Evolutionary conservation across 2,329 filamentous ascomycete genomes (phyloP).

Genomic region (Trichophyton simii): DNA sequence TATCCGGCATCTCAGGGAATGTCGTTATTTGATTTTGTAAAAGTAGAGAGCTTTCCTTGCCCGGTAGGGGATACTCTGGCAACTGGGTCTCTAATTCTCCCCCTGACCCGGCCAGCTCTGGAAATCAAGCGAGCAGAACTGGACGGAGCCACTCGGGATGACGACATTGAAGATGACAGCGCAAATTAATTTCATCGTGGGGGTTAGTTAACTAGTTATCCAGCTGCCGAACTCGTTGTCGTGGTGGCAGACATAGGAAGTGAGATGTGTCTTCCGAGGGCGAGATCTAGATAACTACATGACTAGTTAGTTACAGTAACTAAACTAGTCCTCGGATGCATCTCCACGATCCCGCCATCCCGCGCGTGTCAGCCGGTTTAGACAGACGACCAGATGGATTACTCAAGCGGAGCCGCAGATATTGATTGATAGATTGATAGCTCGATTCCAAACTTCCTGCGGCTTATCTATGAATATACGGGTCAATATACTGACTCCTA

Average conservation of each 20-base stretch:
- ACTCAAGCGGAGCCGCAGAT: too few relatives aligned
- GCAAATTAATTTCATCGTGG: neutral
- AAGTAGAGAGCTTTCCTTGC: neutral
- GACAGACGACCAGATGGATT: neutral
- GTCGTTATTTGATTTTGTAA: neutral
- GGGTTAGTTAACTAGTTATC: neutral
- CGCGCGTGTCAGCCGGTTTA: neutral
- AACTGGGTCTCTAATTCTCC: neutral
- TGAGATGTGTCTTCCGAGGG: neutral
- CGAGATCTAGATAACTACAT: neutral
- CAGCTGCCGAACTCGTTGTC: neutral
- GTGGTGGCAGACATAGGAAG: neutral
- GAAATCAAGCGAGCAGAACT: neutral
- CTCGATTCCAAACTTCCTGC: too few relatives aligned
- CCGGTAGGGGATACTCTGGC: neutral
- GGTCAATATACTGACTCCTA: too few relatives aligned
- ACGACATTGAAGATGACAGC: neutral
- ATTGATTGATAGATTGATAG: too few relatives aligned
- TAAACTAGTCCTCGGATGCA: neutral
- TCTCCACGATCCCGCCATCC: neutral
- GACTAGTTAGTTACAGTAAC: too few relatives aligned
- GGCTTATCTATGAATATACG: too few relatives aligned
- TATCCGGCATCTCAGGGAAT: neutral
- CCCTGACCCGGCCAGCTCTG: neutral
- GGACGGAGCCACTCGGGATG: neutral